Conservation (phyloP, 2,329 filamentous ascomycete genomes). For the Xylaria sp. region DNA sequence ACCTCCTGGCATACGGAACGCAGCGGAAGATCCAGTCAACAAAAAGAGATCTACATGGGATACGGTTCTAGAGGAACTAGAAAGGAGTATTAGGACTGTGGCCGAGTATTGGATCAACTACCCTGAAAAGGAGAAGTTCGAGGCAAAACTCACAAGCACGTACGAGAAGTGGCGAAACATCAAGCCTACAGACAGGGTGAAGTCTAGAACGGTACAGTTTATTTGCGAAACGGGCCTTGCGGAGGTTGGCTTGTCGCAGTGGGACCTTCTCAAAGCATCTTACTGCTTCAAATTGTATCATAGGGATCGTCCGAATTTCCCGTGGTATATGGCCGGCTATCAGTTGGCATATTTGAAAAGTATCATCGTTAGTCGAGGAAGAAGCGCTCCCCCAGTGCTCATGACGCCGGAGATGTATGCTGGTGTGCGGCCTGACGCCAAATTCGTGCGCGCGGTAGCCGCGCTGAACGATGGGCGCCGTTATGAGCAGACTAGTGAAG, state of each 20-base stretch:
- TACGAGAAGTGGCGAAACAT: conserved; percentile 58
- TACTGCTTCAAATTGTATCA: conserved; percentile 56
- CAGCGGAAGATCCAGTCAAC: conserved; percentile 24
- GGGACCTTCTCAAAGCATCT: conserved; percentile 64
- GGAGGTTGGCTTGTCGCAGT: conserved; percentile 51
- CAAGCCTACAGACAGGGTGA: conserved; percentile 47
- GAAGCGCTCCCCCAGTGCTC: conserved; percentile 41
- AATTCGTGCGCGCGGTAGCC: conserved; percentile 41
- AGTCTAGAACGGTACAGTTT: conserved; percentile 45
- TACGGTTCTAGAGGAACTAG: conserved; percentile 50
- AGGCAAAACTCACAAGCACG: conserved; percentile 48
- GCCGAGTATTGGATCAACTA: conserved; percentile 48
- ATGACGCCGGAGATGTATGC: conserved; percentile 51
- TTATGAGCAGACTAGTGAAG: conserved; percentile 32
- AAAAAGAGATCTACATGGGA: conserved; percentile 43
- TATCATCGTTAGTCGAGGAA: conserved; percentile 38
- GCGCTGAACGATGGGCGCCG: conserved; percentile 38
- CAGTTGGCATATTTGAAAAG: conserved; percentile 63
- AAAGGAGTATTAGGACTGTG: conserved; percentile 48
- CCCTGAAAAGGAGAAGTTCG: conserved; percentile 25
- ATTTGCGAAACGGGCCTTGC: conserved; percentile 46
- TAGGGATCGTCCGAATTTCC: conserved; percentile 46
- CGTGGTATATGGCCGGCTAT: conserved; percentile 60
- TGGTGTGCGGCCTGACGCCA: conserved; percentile 42
- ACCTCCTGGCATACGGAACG: conserved; percentile 38